These are phyloP conservation scores for Penicillium subrubescens DNA, from an alignment of 495 filamentous ascomycete genomes.

Conservation along the genomic window DNA sequence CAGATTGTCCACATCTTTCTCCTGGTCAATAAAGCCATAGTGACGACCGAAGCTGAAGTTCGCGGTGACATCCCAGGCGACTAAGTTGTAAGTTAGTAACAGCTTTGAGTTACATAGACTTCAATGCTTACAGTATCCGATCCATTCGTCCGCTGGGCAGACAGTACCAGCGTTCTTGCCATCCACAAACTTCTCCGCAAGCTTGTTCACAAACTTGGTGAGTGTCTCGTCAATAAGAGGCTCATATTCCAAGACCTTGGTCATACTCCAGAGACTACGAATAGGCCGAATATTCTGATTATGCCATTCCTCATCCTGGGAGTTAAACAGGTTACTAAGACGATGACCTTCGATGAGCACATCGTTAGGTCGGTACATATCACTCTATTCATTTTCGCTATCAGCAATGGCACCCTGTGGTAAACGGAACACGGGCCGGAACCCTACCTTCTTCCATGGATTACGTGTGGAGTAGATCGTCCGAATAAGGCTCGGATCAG, in stretches of 20 bases:
- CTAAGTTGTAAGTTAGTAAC: slow-evolving; percentile 7
- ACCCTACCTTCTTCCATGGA: slow-evolving; percentile 29
- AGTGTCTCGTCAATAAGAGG: slow-evolving; percentile 33
- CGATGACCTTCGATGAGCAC: slow-evolving; percentile 25
- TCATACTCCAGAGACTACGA: slow-evolving; percentile 43
- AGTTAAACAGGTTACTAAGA: slow-evolving; percentile 42
- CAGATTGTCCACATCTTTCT: slow-evolving; percentile 37
- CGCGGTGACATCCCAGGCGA: slow-evolving; percentile 50
- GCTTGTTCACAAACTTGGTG: slow-evolving; percentile 23
- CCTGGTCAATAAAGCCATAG: slow-evolving; percentile 46
- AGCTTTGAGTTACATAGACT: not conserved
- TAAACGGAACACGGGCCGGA: not conserved
- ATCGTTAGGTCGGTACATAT: slow-evolving; percentile 30
- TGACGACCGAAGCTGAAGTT: slow-evolving; percentile 40
- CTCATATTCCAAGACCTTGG: slow-evolving; percentile 35
- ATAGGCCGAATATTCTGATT: slow-evolving; percentile 31
- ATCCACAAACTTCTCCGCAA: slow-evolving; percentile 23
- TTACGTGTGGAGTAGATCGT: slow-evolving; percentile 44
- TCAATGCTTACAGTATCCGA: slow-evolving; percentile 40
- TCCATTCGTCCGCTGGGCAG: slow-evolving; percentile 41
- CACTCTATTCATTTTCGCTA: slow-evolving; percentile 20
- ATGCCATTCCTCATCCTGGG: slow-evolving; percentile 47
- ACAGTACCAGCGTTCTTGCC: slow-evolving; percentile 21
- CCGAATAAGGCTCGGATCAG: slow-evolving; percentile 43
- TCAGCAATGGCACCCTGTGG: not conserved